Conservation (phyloP, 2,329 filamentous ascomycete genomes). For the Orbilia ellipsospora region DNA sequence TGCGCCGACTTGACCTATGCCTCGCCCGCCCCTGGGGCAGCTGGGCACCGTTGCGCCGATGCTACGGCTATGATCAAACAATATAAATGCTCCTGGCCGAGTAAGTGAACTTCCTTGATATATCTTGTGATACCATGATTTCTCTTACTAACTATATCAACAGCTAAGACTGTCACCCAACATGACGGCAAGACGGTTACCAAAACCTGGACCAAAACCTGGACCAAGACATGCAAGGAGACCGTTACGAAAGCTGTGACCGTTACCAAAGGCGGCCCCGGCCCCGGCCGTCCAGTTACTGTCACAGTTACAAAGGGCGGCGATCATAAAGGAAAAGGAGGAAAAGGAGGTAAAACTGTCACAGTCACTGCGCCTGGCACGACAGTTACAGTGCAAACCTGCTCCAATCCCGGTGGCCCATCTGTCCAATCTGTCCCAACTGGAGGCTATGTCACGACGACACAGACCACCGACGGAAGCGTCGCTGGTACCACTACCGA, state of each 20-base stretch:
- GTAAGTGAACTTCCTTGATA: slow-evolving; percentile 1
- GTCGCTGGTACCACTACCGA: not conserved
- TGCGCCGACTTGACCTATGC: slow-evolving; percentile 9
- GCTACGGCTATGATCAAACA: slow-evolving; percentile 8
- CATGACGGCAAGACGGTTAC: not conserved
- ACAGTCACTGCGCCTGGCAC: slow-evolving; percentile 7
- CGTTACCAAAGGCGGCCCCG: not conserved
- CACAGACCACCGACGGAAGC: not conserved
- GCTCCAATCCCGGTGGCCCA: not conserved
- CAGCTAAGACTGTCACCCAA: not conserved
- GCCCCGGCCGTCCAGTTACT: not conserved
- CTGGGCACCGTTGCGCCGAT: not conserved
- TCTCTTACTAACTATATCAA: not conserved
- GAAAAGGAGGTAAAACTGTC: not conserved
- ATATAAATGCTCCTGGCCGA: slow-evolving; percentile 27
- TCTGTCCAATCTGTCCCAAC: not conserved
- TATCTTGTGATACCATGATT: not conserved
- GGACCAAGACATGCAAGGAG: not conserved
- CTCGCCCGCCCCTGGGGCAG: no score
- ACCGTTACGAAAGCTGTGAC: not conserved
- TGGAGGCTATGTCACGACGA: not conserved
- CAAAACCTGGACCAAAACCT: slow-evolving; percentile 15
- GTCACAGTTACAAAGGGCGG: slow-evolving; percentile 7
- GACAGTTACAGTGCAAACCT: not conserved
- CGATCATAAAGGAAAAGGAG: not conserved